A percentile compares a stretch with the other conserved stretches of the same genome.
These are phyloP conservation scores for Alternaria brassicicola DNA, from an alignment of 2,329 filamentous ascomycete species.

Conservation along the genomic window DNA sequence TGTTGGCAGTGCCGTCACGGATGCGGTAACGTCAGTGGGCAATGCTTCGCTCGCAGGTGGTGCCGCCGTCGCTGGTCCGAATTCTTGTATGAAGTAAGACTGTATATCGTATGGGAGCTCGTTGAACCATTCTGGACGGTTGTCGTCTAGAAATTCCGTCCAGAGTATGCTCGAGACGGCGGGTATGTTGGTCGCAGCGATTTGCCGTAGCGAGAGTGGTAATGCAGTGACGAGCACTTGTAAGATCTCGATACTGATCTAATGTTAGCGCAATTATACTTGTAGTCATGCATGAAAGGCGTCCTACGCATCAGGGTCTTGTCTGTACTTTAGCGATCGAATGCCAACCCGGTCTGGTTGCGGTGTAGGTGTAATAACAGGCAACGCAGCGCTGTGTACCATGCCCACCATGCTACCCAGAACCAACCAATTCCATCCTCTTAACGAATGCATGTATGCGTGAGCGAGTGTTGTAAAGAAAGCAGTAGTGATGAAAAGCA, in stretches of 20 bases:
- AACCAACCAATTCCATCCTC: conserved; percentile 22
- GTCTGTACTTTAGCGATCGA: conserved; percentile 23
- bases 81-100: conserved; percentile 41
- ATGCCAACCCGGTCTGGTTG: conserved; percentile 9
- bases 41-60: conserved; percentile 10
- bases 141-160: conserved; percentile 43
- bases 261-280: conserved; percentile 11
- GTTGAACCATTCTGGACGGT: conserved; percentile 43
- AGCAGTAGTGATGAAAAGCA: conserved; percentile 9
- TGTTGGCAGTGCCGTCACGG: conserved; percentile 4
- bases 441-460: conserved; percentile 35
- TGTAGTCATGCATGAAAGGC: neutral
- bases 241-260: conserved; percentile 39
- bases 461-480: conserved; percentile 19
- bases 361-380: conserved; percentile 41
- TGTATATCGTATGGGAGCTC: conserved; percentile 43
- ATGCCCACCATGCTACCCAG: conserved; percentile 16
- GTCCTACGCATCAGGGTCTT: conserved; percentile 43
- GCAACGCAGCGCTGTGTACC: conserved; percentile 20
- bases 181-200: conserved; percentile 46
- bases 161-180: conserved; percentile 45
- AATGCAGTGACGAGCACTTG: conserved; percentile 45
- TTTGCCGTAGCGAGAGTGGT: conserved; percentile 41
- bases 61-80: conserved; percentile 41
- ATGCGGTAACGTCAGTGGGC: conserved; percentile 8